Conservation (phyloP, 2,329 filamentous ascomycete species). For the Exophiala lecanii-corni region DNA sequence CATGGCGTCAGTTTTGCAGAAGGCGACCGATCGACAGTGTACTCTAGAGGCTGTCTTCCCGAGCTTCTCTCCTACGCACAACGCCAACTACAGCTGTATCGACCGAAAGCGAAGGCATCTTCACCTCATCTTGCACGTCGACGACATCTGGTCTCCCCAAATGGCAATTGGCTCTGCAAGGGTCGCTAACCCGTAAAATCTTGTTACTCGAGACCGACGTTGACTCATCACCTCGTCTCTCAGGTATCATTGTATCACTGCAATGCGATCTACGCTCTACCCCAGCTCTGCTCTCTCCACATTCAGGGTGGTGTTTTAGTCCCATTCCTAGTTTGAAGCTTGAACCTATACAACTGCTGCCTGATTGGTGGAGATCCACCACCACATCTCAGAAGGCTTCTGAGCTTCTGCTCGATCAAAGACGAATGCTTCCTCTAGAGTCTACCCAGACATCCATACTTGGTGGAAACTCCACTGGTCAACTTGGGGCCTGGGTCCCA, state of each 20-base stretch:
- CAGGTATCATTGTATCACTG: not conserved
- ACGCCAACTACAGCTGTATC: too few relatives aligned
- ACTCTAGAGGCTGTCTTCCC: not conserved
- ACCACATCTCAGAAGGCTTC: slow-evolving; percentile 1
- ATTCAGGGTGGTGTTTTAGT: slow-evolving; percentile 6
- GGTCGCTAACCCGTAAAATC: too few relatives aligned
- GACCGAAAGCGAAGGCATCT: not conserved
- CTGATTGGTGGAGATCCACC: slow-evolving; percentile 9
- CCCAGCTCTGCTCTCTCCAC: slow-evolving; percentile 23
- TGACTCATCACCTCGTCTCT: too few relatives aligned
- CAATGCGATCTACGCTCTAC: too few relatives aligned
- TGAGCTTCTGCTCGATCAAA: slow-evolving; percentile 14
- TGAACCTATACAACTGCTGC: slow-evolving; percentile 3
- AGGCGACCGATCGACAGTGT: not conserved
- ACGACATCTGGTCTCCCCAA: too few relatives aligned
- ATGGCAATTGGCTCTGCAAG: too few relatives aligned
- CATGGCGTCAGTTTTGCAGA: not conserved
- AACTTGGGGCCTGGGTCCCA: slow-evolving; percentile 6
- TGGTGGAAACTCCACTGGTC: too few relatives aligned
- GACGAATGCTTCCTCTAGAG: not conserved
- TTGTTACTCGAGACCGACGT: too few relatives aligned
- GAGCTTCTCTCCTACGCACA: not conserved
- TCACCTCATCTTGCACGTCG: not conserved
- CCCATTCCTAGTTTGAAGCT: slow-evolving; percentile 15
- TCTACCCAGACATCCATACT: slow-evolving; percentile 1